These are phyloP conservation scores for Eucalyptus sp. DNA, from an alignment of 345 rosid species.

Conservation along the genomic window DNA sequence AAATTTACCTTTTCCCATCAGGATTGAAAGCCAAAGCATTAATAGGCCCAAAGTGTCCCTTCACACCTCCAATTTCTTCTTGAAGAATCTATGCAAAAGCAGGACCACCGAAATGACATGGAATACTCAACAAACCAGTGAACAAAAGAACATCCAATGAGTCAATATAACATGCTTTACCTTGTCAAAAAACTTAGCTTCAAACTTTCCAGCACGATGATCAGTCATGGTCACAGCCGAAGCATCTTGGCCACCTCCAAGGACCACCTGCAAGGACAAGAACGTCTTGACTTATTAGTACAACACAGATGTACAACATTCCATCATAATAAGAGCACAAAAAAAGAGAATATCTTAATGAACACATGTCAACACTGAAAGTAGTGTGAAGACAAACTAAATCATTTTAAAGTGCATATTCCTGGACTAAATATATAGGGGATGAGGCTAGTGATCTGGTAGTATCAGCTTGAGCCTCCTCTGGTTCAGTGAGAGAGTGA, in stretches of 20 bases:
- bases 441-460: not conserved
- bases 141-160: not conserved
- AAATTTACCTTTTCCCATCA: conserved; percentile 74
- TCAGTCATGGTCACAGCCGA: conserved; percentile 94
- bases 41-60: conserved; percentile 97
- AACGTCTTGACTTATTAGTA: not conserved
- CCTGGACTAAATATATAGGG: not conserved
- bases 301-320: not conserved
- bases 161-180: conserved; percentile 5
- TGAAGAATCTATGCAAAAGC: conserved; percentile 40
- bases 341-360: not conserved
- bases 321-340: not conserved
- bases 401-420: not conserved
- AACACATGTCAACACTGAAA: not conserved
- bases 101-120: not conserved
- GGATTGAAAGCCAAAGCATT: conserved; percentile 96
- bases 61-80: conserved; percentile 95
- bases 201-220: conserved; percentile 97
- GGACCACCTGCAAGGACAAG: conserved; percentile 51
- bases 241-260: conserved; percentile 99
- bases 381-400: not conserved
- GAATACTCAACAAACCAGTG: not conserved
- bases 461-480: not conserved
- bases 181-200: conserved; percentile 90
- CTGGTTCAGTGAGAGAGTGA: not conserved